Percentiles rank a stretch among this genome's conserved stretches.
phyloP scores from a whole-genome alignment of 306 rosid species.

The Cucurbita maxima region DNA sequence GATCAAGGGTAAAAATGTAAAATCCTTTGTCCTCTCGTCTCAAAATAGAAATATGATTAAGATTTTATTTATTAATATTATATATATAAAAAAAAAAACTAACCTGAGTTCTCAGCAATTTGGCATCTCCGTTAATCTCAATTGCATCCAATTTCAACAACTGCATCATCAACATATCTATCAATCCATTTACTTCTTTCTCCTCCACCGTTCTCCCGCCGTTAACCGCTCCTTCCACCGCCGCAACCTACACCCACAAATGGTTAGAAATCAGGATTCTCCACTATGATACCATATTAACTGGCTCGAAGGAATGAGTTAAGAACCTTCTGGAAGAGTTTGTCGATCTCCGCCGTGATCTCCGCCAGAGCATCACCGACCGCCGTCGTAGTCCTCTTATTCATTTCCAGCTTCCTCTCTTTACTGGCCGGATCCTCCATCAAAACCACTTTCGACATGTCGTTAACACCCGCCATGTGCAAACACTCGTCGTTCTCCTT shows the following conservation, averaged over 20 bases:
- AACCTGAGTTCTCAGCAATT: conserved; percentile 56
- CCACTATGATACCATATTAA: too few relatives aligned
- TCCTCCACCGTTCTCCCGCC: conserved; percentile 26
- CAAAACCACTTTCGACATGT: conserved; percentile 46
- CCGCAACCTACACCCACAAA: conserved; percentile 18
- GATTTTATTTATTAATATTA: not conserved
- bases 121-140: conserved; percentile 48
- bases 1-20: not conserved
- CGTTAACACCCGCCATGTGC: conserved; percentile 53
- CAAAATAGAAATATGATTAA: not conserved
- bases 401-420: conserved; percentile 46
- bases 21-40: not conserved
- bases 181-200: conserved; percentile 29
- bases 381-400: conserved; percentile 22
- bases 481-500: conserved; percentile 51
- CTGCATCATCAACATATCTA: conserved; percentile 53
- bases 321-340: conserved; percentile 45
- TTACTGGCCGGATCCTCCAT: conserved; percentile 63
- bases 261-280: too few relatives aligned
- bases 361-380: conserved; percentile 26
- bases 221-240: conserved; percentile 25
- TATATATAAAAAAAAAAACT: not conserved
- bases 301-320: too few relatives aligned
- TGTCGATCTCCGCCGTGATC: conserved; percentile 39
- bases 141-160: conserved; percentile 52